Base-by-base conservation (phyloP, 2,329 filamentous ascomycete species). In the Paraphoma chrysanthemicola region DNA sequence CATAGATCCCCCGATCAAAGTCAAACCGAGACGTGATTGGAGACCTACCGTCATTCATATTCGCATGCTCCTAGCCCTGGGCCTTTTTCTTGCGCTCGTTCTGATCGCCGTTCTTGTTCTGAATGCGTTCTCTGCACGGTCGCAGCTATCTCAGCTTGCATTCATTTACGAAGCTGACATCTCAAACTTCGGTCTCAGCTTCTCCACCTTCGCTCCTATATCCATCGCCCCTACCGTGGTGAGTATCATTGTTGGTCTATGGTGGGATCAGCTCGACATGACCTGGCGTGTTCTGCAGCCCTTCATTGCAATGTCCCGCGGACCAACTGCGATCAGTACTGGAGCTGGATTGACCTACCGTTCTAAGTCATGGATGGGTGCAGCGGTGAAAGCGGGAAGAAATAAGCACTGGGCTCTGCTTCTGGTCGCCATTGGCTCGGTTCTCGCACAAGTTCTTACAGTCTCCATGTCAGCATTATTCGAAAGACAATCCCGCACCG, bases 391-490 rank as follows among this genome's bases (percentile, higher is more conserved):
- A 28, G 62, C 59, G 16, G 59, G 51, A 3, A 45, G 50, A 33
- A 46, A 61, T 14, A 52, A 49, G 33, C 60, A 64, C 31, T 67
- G 56, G 56, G 7, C 59, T 2, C 48, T 67, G 1, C 57, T 64
- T 16, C 16, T 57, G 33, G 41, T 67, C 8, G 45, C 60, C 5
- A 31, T 61, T 8, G 64, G 64, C 6, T 55, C 36, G 29, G 57
- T 60, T 5, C 56, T 65, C 5, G 49, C 44, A 6, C 64, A 66
- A 48, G 44, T 67, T 6, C 50, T 64, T 12, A 63, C 62, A 7
- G 60, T 67, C 6, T 65, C 63, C 9, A 68, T 67, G 63, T 65
- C 60, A 0, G 66, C 62, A 10, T 42, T 68, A 3, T 65, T 68
- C 43, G 63, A 67, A 48, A 48, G 53, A 36, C 29, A 54, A 51